Evolutionary conservation across 257 asterid genomes (phyloP).

Genomic region (Schizonepeta tenuifolia): DNA sequence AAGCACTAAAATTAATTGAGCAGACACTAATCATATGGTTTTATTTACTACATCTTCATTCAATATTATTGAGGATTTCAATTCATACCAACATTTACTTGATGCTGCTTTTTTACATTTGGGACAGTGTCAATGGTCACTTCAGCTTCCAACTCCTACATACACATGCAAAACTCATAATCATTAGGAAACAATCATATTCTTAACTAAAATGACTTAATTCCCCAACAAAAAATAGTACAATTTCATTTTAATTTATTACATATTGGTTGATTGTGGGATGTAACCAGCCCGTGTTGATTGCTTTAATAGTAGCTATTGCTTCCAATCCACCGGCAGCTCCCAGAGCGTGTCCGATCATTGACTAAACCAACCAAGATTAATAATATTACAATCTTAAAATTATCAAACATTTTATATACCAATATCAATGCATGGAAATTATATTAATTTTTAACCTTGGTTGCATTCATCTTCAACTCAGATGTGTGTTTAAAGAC

Average conservation of each 20-base stretch:
- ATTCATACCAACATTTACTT: background rate
- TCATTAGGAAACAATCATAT: no score
- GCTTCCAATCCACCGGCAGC: background rate
- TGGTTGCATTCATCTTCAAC: slow-evolving; percentile 15
- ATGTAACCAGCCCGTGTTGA: slow-evolving; percentile 1
- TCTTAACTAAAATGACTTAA: no score
- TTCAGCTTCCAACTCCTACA: background rate
- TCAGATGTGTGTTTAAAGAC: slow-evolving; percentile 16
- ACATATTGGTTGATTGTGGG: slow-evolving; percentile 22
- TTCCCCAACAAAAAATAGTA: no score
- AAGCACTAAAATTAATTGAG: no score
- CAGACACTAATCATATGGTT: no score
- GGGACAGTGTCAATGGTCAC: slow-evolving; percentile 6
- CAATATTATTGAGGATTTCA: background rate
- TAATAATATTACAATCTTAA: no score
- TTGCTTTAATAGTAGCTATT: slow-evolving; percentile 3
- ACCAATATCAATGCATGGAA: no score
- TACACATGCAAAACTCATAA: no score
- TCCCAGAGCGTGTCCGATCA: background rate
- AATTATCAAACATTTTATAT: background rate
- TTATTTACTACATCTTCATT: no score
- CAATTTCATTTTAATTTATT: background rate
- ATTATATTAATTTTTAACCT: background rate
- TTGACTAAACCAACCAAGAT: background rate
- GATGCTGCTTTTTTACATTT: background rate